phyloP scores from a whole-genome alignment of 1,284 basidiomycete genomes.

The Rhodotorula glutinis region DNA sequence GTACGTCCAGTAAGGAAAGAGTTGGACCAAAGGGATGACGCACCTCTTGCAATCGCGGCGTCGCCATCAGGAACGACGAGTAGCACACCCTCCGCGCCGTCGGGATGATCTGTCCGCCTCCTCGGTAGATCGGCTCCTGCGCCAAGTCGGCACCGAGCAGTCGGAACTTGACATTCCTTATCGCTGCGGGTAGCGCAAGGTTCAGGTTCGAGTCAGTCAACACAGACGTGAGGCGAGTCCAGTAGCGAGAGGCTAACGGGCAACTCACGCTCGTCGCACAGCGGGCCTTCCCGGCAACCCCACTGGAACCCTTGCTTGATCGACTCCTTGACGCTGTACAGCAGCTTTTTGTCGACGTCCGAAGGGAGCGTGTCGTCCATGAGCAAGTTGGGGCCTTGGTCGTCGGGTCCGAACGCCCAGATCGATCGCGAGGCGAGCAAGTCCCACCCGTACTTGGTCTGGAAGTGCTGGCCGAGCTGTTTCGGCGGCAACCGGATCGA shows the following conservation, averaged over 20 bases:
- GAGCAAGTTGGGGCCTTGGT: constrained; percentile 86
- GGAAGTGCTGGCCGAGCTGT: constrained; percentile 88
- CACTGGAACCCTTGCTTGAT: constrained; percentile 99
- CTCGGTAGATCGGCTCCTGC: constrained; percentile 92
- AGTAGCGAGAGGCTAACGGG: not conserved
- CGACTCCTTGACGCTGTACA: constrained; percentile 85
- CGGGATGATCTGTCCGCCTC: constrained; percentile 97
- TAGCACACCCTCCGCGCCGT: constrained; percentile 97
- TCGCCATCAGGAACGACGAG: constrained; percentile 89
- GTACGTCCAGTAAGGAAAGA: not conserved
- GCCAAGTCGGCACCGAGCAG: constrained; percentile 87
- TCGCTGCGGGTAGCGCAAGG: constrained; percentile 58
- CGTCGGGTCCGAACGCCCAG: constrained; percentile 99
- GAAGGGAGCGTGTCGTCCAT: constrained; percentile 95
- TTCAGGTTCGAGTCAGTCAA: not conserved
- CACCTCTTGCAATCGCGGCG: constrained; percentile 47
- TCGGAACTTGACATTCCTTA: constrained; percentile 97
- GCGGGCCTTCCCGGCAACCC: constrained; percentile 93
- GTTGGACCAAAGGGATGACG: not conserved
- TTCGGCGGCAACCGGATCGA: constrained; percentile 90
- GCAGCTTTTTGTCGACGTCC: constrained; percentile 90
- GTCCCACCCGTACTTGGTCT: constrained; percentile 98
- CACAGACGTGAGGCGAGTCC: not conserved
- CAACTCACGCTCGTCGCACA: constrained; percentile 94
- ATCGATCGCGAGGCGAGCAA: constrained; percentile 93